Conservation (phyloP, 2,329 filamentous ascomycete species). For the Trichoderma hamatum region DNA sequence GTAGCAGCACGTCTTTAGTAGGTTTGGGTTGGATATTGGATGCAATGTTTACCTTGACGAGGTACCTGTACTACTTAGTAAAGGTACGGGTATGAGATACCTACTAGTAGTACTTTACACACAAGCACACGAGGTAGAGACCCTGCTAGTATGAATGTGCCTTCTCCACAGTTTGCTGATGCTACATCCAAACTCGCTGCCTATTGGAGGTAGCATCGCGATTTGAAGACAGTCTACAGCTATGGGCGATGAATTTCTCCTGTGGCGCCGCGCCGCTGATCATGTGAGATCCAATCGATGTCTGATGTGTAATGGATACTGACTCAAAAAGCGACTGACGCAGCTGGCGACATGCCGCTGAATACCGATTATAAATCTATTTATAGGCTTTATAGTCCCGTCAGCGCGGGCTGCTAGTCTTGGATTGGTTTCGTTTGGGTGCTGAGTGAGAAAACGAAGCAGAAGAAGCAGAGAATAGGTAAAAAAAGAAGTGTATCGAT, state of each 20-base stretch:
- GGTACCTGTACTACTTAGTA: background rate
- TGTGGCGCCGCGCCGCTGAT: background rate
- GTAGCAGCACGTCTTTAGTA: background rate
- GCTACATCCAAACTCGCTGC: background rate
- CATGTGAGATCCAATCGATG: slow-evolving; percentile 11
- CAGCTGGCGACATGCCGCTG: background rate
- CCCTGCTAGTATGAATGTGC: background rate
- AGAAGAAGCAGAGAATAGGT: background rate
- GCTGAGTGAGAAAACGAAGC: slow-evolving; percentile 6
- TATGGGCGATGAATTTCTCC: background rate
- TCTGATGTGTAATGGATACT: background rate
- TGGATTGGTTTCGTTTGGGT: slow-evolving; percentile 6
- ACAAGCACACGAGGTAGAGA: background rate
- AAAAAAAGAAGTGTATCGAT: background rate
- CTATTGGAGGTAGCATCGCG: background rate
- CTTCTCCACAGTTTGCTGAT: background rate
- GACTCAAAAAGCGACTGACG: background rate
- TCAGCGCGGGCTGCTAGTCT: slow-evolving; percentile 17
- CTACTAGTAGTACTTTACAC: background rate
- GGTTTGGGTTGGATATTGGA: background rate
- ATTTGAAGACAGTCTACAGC: background rate
- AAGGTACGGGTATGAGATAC: background rate
- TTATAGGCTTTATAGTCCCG: slow-evolving; percentile 9
- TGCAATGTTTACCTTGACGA: background rate
- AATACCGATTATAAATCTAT: slow-evolving; percentile 2